Conservation (phyloP, 805 yeast species). For the Myxozyma nipponensis region DNA sequence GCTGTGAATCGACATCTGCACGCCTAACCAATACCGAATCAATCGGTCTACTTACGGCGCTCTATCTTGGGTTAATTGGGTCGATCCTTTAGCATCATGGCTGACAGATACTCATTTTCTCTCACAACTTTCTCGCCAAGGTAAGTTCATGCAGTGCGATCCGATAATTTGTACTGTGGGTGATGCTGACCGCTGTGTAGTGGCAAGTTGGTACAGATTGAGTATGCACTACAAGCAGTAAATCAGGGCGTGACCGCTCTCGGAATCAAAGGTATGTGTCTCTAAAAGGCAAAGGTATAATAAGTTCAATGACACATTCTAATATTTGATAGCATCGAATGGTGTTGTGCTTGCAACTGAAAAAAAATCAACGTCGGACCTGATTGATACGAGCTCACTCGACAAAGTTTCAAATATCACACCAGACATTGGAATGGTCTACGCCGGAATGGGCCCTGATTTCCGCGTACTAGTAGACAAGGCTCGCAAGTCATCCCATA, state of each 20-base stretch:
- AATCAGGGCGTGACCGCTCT: slow-evolving; percentile 96
- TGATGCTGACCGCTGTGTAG: slow-evolving; percentile 40
- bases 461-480: slow-evolving; percentile 90
- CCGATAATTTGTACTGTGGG: slow-evolving; percentile 12
- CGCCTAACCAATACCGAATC: too few relatives aligned
- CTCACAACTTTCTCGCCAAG: slow-evolving; percentile 96
- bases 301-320: too few relatives aligned
- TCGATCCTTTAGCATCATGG: too few relatives aligned
- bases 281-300: not conserved
- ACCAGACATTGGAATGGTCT: slow-evolving; percentile 94
- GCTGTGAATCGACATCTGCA: too few relatives aligned
- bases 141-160: slow-evolving; percentile 47
- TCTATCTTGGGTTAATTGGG: too few relatives aligned
- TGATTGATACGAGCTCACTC: slow-evolving; percentile 69
- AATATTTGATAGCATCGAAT: slow-evolving; percentile 62
- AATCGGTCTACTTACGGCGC: too few relatives aligned
- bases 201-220: slow-evolving; percentile 96
- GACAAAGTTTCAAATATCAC: slow-evolving; percentile 79
- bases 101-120: slow-evolving; percentile 97
- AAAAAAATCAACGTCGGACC: slow-evolving; percentile 75
- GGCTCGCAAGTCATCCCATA: slow-evolving; percentile 89
- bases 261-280: slow-evolving; percentile 59
- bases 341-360: slow-evolving; percentile 97
- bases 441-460: slow-evolving; percentile 99
- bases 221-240: slow-evolving; percentile 94